A percentile compares a stretch with the other conserved stretches of the same genome.
Evolutionary conservation across 805 yeast species (phyloP).

Genomic region (Metschnikowia cubensis): DNA sequence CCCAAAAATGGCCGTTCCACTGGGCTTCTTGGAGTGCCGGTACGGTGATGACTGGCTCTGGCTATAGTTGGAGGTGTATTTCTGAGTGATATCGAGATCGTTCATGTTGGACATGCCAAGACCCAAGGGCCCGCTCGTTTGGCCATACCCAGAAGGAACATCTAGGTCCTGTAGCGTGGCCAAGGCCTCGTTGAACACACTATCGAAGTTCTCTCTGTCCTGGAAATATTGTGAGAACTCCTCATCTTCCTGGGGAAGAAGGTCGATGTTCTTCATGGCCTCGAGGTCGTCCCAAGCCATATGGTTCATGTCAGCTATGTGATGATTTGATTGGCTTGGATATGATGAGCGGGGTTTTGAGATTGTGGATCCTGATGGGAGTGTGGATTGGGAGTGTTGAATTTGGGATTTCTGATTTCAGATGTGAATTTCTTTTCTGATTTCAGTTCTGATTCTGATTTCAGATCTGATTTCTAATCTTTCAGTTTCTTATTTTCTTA

Average conservation of each 20-base stretch:
- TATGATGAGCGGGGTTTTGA: too few species aligned
- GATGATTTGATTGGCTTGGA: not conserved
- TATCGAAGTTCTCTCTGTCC: conserved; percentile 49
- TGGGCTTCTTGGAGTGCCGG: conserved; percentile 54
- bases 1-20: conserved; percentile 83
- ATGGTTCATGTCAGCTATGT: conserved; percentile 18
- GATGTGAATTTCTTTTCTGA: too few species aligned
- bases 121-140: conserved; percentile 8
- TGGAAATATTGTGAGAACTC: conserved; percentile 46
- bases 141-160: conserved; percentile 47
- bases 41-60: conserved; percentile 15
- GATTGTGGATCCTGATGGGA: too few species aligned
- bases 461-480: too few species aligned
- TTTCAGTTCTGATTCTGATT: too few species aligned
- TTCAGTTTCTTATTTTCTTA: too few species aligned
- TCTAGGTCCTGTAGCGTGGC: conserved; percentile 58
- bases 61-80: conserved; percentile 10
- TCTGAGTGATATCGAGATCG: not conserved
- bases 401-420: too few species aligned
- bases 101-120: not conserved
- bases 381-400: too few species aligned
- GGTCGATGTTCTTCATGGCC: conserved; percentile 16
- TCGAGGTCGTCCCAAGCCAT: conserved; percentile 30
- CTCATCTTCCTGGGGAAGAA: conserved; percentile 31
- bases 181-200: conserved; percentile 53